These are phyloP conservation scores for Hyphopichia khmerensis DNA, from an alignment of 1,139 yeast species.

Conservation along the genomic window DNA sequence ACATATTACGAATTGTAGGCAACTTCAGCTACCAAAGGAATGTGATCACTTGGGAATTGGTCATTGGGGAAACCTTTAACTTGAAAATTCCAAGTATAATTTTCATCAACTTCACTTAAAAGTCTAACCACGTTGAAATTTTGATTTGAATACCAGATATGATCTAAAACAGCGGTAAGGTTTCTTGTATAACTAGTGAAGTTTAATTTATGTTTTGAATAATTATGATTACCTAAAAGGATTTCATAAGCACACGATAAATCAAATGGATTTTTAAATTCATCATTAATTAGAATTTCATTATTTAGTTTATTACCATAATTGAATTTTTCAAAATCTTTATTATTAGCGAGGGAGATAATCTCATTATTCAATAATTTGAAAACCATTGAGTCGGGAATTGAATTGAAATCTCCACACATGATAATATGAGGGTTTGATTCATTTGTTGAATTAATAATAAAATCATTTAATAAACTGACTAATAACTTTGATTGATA, in stretches of 20 bases:
- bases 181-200: conserved; percentile 53
- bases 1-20: conserved; percentile 3
- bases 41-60: conserved; percentile 45
- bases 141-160: conserved; percentile 52
- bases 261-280: conserved; percentile 20
- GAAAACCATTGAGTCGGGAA: conserved; percentile 47
- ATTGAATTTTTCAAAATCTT: conserved; percentile 24
- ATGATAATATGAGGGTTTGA: conserved; percentile 21
- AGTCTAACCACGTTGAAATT: conserved; percentile 15
- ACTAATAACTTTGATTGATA: conserved; percentile 53
- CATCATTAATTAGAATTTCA: conserved; percentile 13
- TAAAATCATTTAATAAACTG: conserved; percentile 21
- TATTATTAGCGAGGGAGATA: conserved; percentile 20
- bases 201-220: conserved; percentile 20
- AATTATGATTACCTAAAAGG: conserved; percentile 9
- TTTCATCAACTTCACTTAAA: conserved; percentile 21
- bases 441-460: conserved; percentile 13
- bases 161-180: conserved; percentile 53
- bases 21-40: conserved; percentile 28
- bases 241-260: conserved; percentile 20
- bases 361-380: conserved; percentile 39
- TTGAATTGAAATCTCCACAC: conserved; percentile 57
- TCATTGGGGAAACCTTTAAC: conserved; percentile 37
- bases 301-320: conserved; percentile 33
- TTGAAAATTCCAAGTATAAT: conserved; percentile 12